phyloP scores from a whole-genome alignment of 225 moss, liverwort and hornwort species.

The Pseudoscleropodium purum region DNA sequence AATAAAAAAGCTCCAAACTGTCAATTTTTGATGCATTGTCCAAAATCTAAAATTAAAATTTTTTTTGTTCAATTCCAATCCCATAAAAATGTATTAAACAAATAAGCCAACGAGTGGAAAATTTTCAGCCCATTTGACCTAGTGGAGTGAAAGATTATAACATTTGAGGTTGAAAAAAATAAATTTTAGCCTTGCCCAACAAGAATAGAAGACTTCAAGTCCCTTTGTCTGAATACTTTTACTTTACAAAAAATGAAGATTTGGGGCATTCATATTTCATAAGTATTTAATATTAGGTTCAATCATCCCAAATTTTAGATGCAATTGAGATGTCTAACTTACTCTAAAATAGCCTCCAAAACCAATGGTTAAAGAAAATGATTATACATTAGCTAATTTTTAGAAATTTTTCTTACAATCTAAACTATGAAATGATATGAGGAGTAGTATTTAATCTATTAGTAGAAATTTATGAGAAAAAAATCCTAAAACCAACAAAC shows the following conservation, averaged over 20 bases:
- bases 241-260: neutral
- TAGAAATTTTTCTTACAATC: too few species aligned
- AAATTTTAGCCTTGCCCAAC: accelerated
- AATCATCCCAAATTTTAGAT: too few species aligned
- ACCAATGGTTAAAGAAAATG: too few species aligned
- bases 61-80: neutral
- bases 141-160: neutral
- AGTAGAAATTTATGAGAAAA: neutral
- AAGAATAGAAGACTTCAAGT: neutral
- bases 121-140: too few species aligned
- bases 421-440: neutral
- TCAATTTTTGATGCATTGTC: neutral
- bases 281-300: neutral
- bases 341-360: too few species aligned
- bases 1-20: accelerated
- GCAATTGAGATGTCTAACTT: too few species aligned
- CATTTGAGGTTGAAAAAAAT: neutral
- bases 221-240: neutral
- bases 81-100: neutral
- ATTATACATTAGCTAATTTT: too few species aligned
- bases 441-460: too few species aligned
- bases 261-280: neutral
- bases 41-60: neutral
- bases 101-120: too few species aligned
- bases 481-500: neutral